phyloP scores from a whole-genome alignment of 2,329 filamentous ascomycete genomes.

The Fusarium drepaniforme region DNA sequence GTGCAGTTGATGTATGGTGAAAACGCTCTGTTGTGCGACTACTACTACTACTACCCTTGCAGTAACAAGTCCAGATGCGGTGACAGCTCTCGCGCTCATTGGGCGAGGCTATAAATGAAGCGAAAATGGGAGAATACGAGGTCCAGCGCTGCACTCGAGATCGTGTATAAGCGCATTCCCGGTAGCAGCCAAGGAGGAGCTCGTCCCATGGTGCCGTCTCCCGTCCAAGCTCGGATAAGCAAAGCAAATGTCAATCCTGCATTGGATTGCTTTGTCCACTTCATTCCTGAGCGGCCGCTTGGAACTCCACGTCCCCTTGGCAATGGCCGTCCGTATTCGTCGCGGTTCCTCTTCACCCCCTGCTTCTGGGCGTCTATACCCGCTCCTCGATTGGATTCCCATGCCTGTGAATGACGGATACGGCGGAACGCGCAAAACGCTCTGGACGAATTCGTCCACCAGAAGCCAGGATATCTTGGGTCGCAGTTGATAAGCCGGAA shows the following conservation, averaged over 20 bases:
- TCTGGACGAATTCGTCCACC: slow-evolving; percentile 22
- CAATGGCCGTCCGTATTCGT: slow-evolving; percentile 24
- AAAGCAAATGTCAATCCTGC: slow-evolving; percentile 10
- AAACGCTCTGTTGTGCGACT: too few relatives aligned
- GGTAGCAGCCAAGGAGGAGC: slow-evolving; percentile 7
- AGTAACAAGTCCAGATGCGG: slow-evolving; percentile 28
- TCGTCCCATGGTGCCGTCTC: neutral
- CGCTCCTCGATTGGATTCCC: slow-evolving; percentile 27
- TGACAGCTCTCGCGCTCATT: slow-evolving; percentile 23
- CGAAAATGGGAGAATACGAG: slow-evolving; percentile 30
- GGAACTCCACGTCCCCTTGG: slow-evolving; percentile 14
- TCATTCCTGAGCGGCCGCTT: slow-evolving; percentile 25
- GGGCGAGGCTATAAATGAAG: slow-evolving; percentile 17
- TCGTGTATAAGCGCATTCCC: slow-evolving; percentile 12
- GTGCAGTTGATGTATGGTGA: neutral
- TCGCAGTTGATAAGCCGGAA: slow-evolving; percentile 16
- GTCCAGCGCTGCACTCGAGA: slow-evolving; percentile 5
- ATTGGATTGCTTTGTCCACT: neutral
- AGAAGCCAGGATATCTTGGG: slow-evolving; percentile 22
- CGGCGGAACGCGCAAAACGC: slow-evolving; percentile 18
- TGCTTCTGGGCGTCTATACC: slow-evolving; percentile 35
- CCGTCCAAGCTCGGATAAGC: slow-evolving; percentile 3
- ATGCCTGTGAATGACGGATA: slow-evolving; percentile 6
- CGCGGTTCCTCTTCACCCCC: slow-evolving; percentile 14
- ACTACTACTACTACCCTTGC: neutral